A percentile compares a stretch with the other conserved stretches of the same genome.
Evolutionary conservation across 2,329 filamentous ascomycete species (phyloP).

Genomic region (Tolypocladium tropicale): DNA sequence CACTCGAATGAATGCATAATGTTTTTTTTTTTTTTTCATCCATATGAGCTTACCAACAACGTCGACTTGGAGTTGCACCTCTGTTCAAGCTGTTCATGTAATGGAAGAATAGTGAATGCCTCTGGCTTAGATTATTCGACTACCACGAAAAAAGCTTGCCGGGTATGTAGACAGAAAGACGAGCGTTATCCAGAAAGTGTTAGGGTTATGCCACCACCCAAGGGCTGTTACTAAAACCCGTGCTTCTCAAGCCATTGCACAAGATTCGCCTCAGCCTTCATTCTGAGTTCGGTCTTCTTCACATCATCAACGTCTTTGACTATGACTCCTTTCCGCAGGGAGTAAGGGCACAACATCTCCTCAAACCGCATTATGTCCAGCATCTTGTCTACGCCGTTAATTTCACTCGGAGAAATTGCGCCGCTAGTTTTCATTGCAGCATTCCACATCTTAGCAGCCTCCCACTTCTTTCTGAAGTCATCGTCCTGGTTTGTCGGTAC

Average conservation of each 20-base stretch:
- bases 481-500: background rate
- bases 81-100: too few relatives aligned
- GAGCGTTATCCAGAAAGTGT: too few relatives aligned
- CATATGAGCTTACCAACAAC: too few relatives aligned
- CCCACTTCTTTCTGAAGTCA: background rate
- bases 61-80: too few relatives aligned
- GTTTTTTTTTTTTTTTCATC: too few relatives aligned
- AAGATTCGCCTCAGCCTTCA: background rate
- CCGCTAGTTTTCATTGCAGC: background rate
- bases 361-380: background rate
- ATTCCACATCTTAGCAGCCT: background rate
- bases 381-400: background rate
- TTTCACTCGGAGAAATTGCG: background rate
- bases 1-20: too few relatives aligned
- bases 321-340: background rate
- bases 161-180: too few relatives aligned
- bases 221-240: slow-evolving; percentile 14
- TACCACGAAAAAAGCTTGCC: too few relatives aligned
- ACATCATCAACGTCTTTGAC: background rate
- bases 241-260: background rate
- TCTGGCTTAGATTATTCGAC: too few relatives aligned
- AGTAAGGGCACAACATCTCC: background rate
- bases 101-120: too few relatives aligned
- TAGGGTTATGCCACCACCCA: background rate
- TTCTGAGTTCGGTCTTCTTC: background rate